These are phyloP conservation scores for Pichia californica DNA, from an alignment of 805 yeast genomes.

Conservation along the genomic window DNA sequence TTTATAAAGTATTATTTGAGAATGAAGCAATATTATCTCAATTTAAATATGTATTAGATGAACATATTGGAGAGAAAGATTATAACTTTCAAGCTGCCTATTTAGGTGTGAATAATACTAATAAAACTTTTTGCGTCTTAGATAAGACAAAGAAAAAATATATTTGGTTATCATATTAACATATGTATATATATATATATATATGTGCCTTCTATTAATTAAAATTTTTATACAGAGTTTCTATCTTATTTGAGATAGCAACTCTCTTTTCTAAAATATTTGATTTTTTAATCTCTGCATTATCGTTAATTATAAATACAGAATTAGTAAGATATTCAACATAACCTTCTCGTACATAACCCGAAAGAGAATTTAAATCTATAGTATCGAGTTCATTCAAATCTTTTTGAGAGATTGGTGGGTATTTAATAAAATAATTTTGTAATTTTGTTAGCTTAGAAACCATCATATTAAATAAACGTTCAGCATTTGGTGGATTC, in stretches of 20 bases:
- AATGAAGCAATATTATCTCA: neutral
- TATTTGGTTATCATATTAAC: constrained; percentile 5
- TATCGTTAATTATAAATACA: constrained; percentile 12
- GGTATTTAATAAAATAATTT: constrained; percentile 9
- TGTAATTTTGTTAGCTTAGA: constrained; percentile 14
- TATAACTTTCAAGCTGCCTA: constrained; percentile 25
- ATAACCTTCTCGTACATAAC: constrained; percentile 13
- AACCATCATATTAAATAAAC: constrained; percentile 16
- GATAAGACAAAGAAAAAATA: constrained; percentile 36
- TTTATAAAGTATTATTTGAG: neutral
- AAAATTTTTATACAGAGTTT: constrained; percentile 1
- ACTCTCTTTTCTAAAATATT: constrained; percentile 4
- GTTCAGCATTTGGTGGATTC: constrained; percentile 14
- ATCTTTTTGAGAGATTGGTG: constrained; percentile 17
- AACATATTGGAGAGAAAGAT: neutral
- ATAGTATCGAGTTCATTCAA: constrained; percentile 14
- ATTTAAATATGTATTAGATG: neutral
- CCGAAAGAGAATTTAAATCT: constrained; percentile 1
- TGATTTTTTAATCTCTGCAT: constrained; percentile 14
- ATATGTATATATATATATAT: neutral
- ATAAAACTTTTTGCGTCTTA: constrained; percentile 34
- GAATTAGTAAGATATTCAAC: constrained; percentile 10
- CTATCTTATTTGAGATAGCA: constrained; percentile 9
- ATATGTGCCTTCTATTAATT: neutral
- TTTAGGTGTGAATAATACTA: constrained; percentile 28